phyloP scores from a whole-genome alignment of 306 rosid species.

The Vachellia pachyceras region DNA sequence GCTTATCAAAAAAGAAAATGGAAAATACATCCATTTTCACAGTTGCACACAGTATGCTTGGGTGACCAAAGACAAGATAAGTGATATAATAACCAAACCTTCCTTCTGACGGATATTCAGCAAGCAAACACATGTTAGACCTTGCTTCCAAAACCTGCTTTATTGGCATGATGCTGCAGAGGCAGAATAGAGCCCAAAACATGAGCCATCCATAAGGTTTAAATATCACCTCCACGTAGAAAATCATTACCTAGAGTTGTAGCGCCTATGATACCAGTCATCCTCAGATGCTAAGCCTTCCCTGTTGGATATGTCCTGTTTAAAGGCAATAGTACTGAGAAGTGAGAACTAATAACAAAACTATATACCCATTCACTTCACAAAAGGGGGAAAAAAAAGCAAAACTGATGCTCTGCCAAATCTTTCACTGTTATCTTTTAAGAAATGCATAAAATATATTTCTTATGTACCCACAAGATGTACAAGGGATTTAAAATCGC shows the following conservation, averaged over 20 bases:
- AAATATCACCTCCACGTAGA: conserved; percentile 1
- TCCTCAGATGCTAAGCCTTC: conserved; percentile 89
- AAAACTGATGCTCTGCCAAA: conserved; percentile 22
- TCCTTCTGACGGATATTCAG: conserved; percentile 86
- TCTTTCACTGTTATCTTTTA: conserved; percentile 22
- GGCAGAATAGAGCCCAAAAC: conserved; percentile 42
- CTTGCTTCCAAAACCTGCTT: conserved; percentile 73
- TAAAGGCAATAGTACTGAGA: conserved; percentile 34
- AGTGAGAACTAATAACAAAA: conserved; percentile 28
- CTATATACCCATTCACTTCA: not conserved
- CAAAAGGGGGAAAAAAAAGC: not conserved
- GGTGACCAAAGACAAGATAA: conserved; percentile 3
- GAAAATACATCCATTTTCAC: conserved; percentile 12
- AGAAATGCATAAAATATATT: conserved; percentile 25
- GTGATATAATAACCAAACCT: conserved; percentile 55
- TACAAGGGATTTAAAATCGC: conserved; percentile 71
- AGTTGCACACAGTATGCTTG: conserved; percentile 21
- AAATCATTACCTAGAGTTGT: conserved; percentile 61
- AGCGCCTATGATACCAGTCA: conserved; percentile 85
- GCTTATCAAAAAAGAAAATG: conserved; percentile 8
- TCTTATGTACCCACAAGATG: conserved; percentile 67
- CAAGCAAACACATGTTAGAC: conserved; percentile 70
- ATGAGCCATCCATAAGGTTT: conserved; percentile 6
- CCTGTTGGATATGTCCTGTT: conserved; percentile 84
- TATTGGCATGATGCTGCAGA: conserved; percentile 65